Evolutionary conservation across 495 filamentous ascomycete species (phyloP), one percentile per base, ranked within the genome.

Genomic region (Neurospora sp.): DNA sequence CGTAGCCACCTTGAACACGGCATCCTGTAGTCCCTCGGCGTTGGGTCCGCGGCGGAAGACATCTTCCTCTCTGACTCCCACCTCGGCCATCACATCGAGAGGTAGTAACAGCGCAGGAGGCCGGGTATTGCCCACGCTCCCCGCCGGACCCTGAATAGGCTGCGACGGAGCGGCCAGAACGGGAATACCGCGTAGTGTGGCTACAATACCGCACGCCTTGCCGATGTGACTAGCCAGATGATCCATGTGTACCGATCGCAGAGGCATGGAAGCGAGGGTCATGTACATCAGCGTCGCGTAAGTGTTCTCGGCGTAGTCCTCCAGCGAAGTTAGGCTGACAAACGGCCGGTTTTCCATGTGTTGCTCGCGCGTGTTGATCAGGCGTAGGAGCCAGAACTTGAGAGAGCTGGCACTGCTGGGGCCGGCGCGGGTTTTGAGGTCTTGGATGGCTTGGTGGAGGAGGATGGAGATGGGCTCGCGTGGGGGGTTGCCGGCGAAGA

Each of bases 251-350:
- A 97, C 84, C 18, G 91, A 94, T 9, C 89, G 85, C 78, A 96
- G 83, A 3, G 92, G 91, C 71, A 97, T 82, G 1, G 90, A 84
- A 3, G 92, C 91, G 22, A 98, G 83, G 1, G 93, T 94, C 71
- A 97, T 85, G 78, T 99, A 99, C 79, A 97, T 87, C n/a, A 99
- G 85, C 0, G 92, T 96, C 3, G 92, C 92, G 83, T 99, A 98
- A 3, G 96, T 98, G 72, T 92, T 93, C 79, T 99, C 96, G 3
- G 93, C 93, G 74, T 98, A 98, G 40, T 88, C 88, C 76, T 99
- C 96, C 40, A 98, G 82, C 0, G 89, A 88, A 9, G 88, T 86
- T 22, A 98, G 79, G 68, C 84, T 90, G 0, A 91, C 83, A 77
- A 94, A 97, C 0, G 96, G 94, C 41, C 91, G 87, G 75, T 96